Evolutionary conservation across 2,329 filamentous ascomycete species (phyloP).

Genomic region (Beauveria scarabaeidicola): DNA sequence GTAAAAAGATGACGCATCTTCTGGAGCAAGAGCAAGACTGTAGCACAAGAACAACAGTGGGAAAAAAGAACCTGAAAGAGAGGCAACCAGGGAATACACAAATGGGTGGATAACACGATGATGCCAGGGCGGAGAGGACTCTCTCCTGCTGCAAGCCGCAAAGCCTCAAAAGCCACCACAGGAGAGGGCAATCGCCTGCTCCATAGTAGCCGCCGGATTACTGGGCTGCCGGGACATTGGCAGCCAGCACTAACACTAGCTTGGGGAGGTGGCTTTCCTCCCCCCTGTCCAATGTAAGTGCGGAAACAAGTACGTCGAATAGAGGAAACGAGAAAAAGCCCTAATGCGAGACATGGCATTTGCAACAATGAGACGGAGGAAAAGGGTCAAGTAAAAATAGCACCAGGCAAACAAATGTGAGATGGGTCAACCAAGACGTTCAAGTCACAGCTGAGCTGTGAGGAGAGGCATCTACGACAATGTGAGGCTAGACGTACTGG

Average conservation of each 20-base stretch:
- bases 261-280: background rate
- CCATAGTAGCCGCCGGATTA: background rate
- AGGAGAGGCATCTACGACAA: background rate
- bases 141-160: constrained; percentile 1
- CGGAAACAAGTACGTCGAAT: constrained; percentile 8
- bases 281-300: constrained; percentile 5
- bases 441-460: background rate
- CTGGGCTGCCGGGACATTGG: background rate
- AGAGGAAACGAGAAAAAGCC: constrained; percentile 6
- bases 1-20: no score
- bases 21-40: no score
- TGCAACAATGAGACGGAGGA: background rate
- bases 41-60: background rate
- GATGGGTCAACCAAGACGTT: background rate
- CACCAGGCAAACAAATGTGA: background rate
- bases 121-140: background rate
- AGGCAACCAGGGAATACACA: background rate
- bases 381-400: background rate
- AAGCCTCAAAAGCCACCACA: constrained; percentile 8
- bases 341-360: constrained; percentile 4
- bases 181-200: background rate
- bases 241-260: background rate
- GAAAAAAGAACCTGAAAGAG: background rate
- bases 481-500: background rate
- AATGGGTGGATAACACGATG: background rate